Percentiles rank a stretch among this genome's conserved stretches.
Conservation (phyloP, 495 filamentous ascomycete genomes). For the Penicillium tannophilum region DNA sequence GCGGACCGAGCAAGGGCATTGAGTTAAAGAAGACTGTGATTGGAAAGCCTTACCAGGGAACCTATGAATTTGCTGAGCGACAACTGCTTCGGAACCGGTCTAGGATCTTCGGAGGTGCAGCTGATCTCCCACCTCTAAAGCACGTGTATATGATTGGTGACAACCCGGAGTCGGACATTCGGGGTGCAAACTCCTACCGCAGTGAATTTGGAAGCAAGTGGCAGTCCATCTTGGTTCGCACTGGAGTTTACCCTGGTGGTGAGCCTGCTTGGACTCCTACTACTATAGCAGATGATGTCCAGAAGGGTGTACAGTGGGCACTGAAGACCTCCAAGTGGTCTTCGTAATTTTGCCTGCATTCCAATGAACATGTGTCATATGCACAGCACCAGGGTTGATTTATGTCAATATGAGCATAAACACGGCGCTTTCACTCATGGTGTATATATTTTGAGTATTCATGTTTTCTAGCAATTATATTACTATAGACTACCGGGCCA, state of each 20-base stretch:
- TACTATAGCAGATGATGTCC: slow-evolving; percentile 67
- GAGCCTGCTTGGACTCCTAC: slow-evolving; percentile 57
- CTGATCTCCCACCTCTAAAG: slow-evolving; percentile 48
- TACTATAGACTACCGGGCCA: background rate
- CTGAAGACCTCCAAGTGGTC: slow-evolving; percentile 52
- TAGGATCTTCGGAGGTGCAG: slow-evolving; percentile 37
- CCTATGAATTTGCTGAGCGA: slow-evolving; percentile 82
- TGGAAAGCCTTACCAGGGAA: slow-evolving; percentile 77
- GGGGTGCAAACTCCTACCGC: slow-evolving; percentile 78
- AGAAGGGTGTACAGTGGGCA: slow-evolving; percentile 65
- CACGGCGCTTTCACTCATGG: background rate
- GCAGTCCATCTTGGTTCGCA: slow-evolving; percentile 79
- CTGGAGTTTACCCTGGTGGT: slow-evolving; percentile 74
- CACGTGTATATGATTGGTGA: slow-evolving; percentile 97
- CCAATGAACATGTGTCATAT: slow-evolving; percentile 2
- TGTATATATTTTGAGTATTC: background rate
- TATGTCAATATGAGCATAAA: background rate
- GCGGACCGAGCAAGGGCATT: slow-evolving; percentile 54
- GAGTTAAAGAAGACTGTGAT: slow-evolving; percentile 67
- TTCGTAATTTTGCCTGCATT: slow-evolving; percentile 9
- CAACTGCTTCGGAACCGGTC: slow-evolving; percentile 64
- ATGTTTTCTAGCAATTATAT: background rate
- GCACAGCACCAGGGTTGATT: background rate
- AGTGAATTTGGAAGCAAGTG: slow-evolving; percentile 70
- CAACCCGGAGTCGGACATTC: slow-evolving; percentile 90